phyloP scores from a whole-genome alignment of 2,329 filamentous ascomycete species.

The Microthyrium microscopicum region DNA sequence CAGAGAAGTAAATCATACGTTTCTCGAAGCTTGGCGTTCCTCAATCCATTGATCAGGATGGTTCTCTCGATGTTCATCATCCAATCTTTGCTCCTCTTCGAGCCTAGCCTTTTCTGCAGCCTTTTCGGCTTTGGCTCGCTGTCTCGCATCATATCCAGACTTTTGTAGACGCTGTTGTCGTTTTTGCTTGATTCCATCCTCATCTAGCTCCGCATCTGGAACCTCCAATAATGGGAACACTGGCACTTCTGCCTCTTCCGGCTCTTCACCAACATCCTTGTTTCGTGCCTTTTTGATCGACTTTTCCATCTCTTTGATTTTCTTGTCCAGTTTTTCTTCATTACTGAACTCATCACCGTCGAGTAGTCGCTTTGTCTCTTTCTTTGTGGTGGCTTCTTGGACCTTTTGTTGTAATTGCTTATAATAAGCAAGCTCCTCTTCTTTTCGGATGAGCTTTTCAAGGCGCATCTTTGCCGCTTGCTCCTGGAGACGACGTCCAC shows the following conservation, averaged over 20 bases:
- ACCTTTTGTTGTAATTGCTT: slow-evolving; percentile 63
- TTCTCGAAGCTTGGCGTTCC: slow-evolving; percentile 62
- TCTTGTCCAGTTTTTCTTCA: slow-evolving; percentile 67
- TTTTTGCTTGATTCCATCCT: slow-evolving; percentile 81
- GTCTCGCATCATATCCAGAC: slow-evolving; percentile 82
- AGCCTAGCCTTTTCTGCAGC: slow-evolving; percentile 75
- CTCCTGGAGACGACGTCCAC: slow-evolving; percentile 76
- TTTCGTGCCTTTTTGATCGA: slow-evolving; percentile 79
- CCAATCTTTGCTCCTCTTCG: slow-evolving; percentile 67
- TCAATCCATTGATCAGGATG: slow-evolving; percentile 77
- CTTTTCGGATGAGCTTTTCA: slow-evolving; percentile 88
- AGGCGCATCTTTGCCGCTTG: slow-evolving; percentile 95
- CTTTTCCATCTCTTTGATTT: slow-evolving; percentile 78
- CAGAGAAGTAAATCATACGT: too few relatives aligned
- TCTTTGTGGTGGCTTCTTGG: slow-evolving; percentile 58
- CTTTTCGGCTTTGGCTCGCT: slow-evolving; percentile 90
- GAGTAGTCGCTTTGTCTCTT: slow-evolving; percentile 70
- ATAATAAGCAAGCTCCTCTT: slow-evolving; percentile 89
- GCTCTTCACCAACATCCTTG: slow-evolving; percentile 74
- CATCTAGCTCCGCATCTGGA: slow-evolving; percentile 83
- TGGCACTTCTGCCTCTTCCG: slow-evolving; percentile 59
- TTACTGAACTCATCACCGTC: slow-evolving; percentile 88
- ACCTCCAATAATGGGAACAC: slow-evolving; percentile 79
- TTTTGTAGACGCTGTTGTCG: slow-evolving; percentile 85
- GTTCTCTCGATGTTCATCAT: slow-evolving; percentile 68